These are phyloP conservation scores for Theobroma cacao DNA, from an alignment of 345 rosid genomes.

Conservation along the genomic window DNA sequence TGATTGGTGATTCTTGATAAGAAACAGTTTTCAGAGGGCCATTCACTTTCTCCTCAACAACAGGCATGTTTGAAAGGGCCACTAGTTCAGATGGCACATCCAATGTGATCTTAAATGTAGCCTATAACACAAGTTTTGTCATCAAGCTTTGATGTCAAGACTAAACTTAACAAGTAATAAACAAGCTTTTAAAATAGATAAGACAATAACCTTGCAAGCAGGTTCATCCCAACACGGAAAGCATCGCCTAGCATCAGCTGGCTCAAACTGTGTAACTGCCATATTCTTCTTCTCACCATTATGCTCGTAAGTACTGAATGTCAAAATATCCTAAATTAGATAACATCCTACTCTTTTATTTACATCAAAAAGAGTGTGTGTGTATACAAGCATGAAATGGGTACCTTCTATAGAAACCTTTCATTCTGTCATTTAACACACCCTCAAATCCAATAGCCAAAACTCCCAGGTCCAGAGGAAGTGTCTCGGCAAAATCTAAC, in stretches of 20 bases:
- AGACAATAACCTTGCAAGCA: slow-evolving; percentile 71
- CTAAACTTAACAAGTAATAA: neutral
- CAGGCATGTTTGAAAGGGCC: slow-evolving; percentile 93
- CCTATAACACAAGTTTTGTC: slow-evolving; percentile 43
- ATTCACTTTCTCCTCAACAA: slow-evolving; percentile 61
- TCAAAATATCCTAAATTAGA: neutral
- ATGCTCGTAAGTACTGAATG: slow-evolving; percentile 60
- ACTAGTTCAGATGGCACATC: slow-evolving; percentile 80
- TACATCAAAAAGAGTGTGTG: neutral
- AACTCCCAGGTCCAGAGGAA: slow-evolving; percentile 72
- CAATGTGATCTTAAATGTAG: slow-evolving; percentile 85
- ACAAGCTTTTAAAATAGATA: neutral
- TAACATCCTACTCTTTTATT: neutral
- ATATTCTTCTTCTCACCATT: slow-evolving; percentile 91
- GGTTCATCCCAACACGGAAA: slow-evolving; percentile 99
- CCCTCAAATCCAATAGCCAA: slow-evolving; percentile 62
- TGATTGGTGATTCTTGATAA: slow-evolving; percentile 83
- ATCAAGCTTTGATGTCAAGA: slow-evolving; percentile 3
- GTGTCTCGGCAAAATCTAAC: slow-evolving; percentile 61
- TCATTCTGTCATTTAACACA: slow-evolving; percentile 75
- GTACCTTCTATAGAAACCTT: slow-evolving; percentile 89
- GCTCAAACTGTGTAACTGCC: slow-evolving; percentile 99
- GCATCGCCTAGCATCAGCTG: slow-evolving; percentile 91
- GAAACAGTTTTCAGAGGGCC: slow-evolving; percentile 63
- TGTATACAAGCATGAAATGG: neutral